Evolutionary conservation across 768 basidiomycete species (phyloP).

Genomic region (Chalciporus piperatus): DNA sequence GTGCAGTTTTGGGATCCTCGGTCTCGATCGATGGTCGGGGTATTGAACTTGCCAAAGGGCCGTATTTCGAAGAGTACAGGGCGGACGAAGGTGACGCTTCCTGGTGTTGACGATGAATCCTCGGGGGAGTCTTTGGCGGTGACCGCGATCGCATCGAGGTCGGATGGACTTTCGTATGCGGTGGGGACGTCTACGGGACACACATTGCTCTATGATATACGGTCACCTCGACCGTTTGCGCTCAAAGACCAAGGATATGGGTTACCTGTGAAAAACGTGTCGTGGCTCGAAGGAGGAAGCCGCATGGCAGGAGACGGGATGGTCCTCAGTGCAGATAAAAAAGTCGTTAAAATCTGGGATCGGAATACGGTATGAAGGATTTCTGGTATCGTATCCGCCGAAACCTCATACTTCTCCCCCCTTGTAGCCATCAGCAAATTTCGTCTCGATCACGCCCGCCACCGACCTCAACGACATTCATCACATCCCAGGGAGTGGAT

Average conservation of each 20-base stretch:
- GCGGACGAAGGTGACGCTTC: constrained; percentile 27
- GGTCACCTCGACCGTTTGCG: constrained; percentile 78
- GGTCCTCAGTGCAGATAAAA: constrained; percentile 91
- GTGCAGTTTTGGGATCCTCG: constrained; percentile 98
- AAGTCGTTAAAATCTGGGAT: constrained; percentile 98
- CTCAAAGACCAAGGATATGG: constrained; percentile 98
- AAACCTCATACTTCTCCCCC: not conserved
- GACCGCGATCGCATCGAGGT: constrained; percentile 80
- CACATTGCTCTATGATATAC: constrained; percentile 91
- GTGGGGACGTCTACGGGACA: constrained; percentile 95
- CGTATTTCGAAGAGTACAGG: constrained; percentile 46
- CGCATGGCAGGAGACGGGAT: constrained; percentile 84
- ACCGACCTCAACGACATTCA: constrained; percentile 88
- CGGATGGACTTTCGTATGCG: constrained; percentile 90
- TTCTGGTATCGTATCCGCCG: not conserved
- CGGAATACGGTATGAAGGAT: constrained; percentile 61
- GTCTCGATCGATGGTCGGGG: constrained; percentile 71
- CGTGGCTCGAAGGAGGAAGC: constrained; percentile 87
- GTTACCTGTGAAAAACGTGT: constrained; percentile 76
- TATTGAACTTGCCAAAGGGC: constrained; percentile 56
- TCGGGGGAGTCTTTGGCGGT: constrained; percentile 44
- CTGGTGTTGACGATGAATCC: constrained; percentile 34
- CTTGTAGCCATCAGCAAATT: constrained; percentile 74
- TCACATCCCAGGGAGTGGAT: constrained; percentile 83
- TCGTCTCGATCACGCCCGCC: constrained; percentile 89